phyloP scores from a whole-genome alignment of 495 filamentous ascomycete species.

The Apodospora peruviana region DNA sequence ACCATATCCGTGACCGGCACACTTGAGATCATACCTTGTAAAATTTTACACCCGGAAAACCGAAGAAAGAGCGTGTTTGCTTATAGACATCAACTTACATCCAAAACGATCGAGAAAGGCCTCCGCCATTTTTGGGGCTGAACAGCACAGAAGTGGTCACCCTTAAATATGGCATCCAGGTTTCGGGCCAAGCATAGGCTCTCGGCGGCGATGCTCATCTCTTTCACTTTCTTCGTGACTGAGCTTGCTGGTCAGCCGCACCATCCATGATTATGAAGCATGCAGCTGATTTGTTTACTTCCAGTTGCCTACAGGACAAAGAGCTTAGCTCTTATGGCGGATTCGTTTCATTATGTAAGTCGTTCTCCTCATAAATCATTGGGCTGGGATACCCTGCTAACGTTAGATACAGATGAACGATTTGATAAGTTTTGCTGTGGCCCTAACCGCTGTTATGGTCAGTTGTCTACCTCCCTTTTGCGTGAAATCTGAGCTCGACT shows the following conservation, averaged over 20 bases:
- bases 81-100: too few species aligned
- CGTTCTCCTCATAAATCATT: background rate
- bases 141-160: too few species aligned
- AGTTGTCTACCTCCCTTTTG: conserved; percentile 1
- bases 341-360: conserved; percentile 91
- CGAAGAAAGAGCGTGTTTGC: too few species aligned
- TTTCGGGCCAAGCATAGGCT: conserved; percentile 54
- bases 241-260: conserved; percentile 59
- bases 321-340: conserved; percentile 86
- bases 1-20: too few species aligned
- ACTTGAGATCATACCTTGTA: too few species aligned
- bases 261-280: background rate
- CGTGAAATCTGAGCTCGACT: background rate
- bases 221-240: conserved; percentile 74
- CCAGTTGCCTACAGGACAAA: conserved; percentile 74
- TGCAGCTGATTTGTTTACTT: background rate
- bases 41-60: too few species aligned
- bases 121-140: too few species aligned
- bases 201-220: conserved; percentile 71
- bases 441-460: conserved; percentile 77
- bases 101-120: too few species aligned
- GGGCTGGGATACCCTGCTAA: background rate
- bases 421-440: conserved; percentile 78
- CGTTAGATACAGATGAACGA: conserved; percentile 66
- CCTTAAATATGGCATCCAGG: conserved; percentile 28